Percentiles rank a stretch among this genome's conserved stretches.
These are phyloP conservation scores for Metschnikowia borealis DNA, from an alignment of 805 yeast species.

Conservation along the genomic window DNA sequence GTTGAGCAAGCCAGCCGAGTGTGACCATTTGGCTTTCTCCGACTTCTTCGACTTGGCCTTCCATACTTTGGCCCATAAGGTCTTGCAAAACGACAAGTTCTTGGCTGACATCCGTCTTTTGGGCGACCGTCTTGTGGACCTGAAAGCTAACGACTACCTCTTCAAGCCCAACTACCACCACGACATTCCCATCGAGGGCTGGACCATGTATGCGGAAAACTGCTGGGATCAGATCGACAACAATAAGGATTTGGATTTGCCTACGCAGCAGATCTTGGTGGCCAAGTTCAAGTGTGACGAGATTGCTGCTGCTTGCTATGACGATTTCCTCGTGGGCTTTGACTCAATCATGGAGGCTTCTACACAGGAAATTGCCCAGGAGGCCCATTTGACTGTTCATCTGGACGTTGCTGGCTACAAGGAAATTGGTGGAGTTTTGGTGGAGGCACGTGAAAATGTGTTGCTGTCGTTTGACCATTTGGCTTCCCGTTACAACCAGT, in stretches of 20 bases:
- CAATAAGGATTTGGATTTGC: slow-evolving; percentile 91
- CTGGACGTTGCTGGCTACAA: slow-evolving; percentile 25
- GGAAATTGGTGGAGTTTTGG: slow-evolving; percentile 42
- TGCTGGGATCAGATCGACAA: slow-evolving; percentile 93
- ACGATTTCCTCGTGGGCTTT: slow-evolving; percentile 25
- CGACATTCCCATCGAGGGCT: slow-evolving; percentile 88
- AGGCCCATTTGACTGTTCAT: slow-evolving; percentile 10
- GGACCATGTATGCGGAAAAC: slow-evolving; percentile 86
- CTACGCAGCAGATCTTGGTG: slow-evolving; percentile 93
- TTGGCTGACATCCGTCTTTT: slow-evolving; percentile 52
- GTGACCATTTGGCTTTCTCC: slow-evolving; percentile 49
- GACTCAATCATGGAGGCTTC: slow-evolving; percentile 12
- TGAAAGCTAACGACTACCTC: slow-evolving; percentile 31
- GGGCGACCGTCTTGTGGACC: slow-evolving; percentile 56
- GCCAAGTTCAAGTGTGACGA: slow-evolving; percentile 95
- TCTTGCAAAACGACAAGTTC: slow-evolving; percentile 74
- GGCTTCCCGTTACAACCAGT: slow-evolving; percentile 70
- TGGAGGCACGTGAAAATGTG: slow-evolving; percentile 42
- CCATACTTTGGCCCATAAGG: slow-evolving; percentile 78
- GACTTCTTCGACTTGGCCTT: slow-evolving; percentile 87
- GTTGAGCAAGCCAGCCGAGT: slow-evolving; percentile 67
- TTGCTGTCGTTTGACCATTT: slow-evolving; percentile 56
- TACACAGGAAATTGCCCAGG: slow-evolving; percentile 1
- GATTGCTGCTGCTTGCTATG: slow-evolving; percentile 46
- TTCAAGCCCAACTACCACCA: slow-evolving; percentile 77